Evolutionary conservation across 495 filamentous ascomycete species (phyloP).

Genomic region (Xanthoparmelia taractica): DNA sequence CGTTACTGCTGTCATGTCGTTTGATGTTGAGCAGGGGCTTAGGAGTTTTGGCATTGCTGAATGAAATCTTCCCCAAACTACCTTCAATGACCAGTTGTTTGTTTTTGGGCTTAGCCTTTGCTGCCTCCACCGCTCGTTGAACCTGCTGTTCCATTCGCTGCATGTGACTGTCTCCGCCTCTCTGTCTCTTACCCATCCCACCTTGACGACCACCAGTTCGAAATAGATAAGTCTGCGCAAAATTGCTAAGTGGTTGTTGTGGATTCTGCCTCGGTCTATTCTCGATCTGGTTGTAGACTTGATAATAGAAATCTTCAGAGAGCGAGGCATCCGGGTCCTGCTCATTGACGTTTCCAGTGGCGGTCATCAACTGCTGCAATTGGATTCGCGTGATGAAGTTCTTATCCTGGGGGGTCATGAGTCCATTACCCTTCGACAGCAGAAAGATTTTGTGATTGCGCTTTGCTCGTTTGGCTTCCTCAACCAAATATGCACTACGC

Average conservation of each 20-base stretch:
- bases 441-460: conserved; percentile 97
- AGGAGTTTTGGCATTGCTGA: conserved; percentile 96
- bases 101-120: conserved; percentile 93
- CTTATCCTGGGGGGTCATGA: conserved; percentile 99
- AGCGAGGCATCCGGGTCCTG: conserved; percentile 69
- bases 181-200: conserved; percentile 56
- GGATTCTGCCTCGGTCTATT: conserved; percentile 80
- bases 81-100: conserved; percentile 97
- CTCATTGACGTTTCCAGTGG: conserved; percentile 78
- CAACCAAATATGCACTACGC: conserved; percentile 69
- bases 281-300: conserved; percentile 89
- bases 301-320: conserved; percentile 95
- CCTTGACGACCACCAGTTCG: conserved; percentile 78
- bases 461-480: conserved; percentile 92
- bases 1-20: conserved; percentile 63
- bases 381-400: conserved; percentile 98
- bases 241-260: conserved; percentile 84
- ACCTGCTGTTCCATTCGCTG: conserved; percentile 99
- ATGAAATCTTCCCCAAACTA: conserved; percentile 96
- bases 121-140: conserved; percentile 91
- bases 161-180: conserved; percentile 88
- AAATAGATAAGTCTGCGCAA: conserved; percentile 95
- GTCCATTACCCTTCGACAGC: conserved; percentile 84
- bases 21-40: conserved; percentile 93
- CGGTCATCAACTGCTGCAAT: conserved; percentile 87